Evolutionary conservation across 805 yeast species (phyloP).

Genomic region (Candida michaelii): DNA sequence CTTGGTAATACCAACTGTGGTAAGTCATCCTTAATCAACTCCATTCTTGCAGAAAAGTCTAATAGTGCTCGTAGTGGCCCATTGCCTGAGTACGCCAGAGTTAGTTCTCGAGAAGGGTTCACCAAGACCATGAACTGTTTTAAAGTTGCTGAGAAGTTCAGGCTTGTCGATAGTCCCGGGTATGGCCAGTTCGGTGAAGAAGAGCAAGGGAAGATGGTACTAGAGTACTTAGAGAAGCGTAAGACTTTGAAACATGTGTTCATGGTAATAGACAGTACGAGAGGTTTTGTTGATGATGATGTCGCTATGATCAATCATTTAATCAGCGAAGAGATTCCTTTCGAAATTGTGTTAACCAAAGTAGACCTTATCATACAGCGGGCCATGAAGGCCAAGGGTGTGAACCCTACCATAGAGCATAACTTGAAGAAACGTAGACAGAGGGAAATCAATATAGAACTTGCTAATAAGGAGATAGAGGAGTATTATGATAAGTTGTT

Average conservation of each 20-base stretch:
- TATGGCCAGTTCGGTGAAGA: slow-evolving; percentile 71
- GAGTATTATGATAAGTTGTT: slow-evolving; percentile 36
- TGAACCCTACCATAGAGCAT: not conserved
- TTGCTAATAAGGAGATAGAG: slow-evolving; percentile 27
- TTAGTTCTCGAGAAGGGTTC: slow-evolving; percentile 55
- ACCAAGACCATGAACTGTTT: slow-evolving; percentile 70
- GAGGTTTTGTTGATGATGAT: slow-evolving; percentile 63
- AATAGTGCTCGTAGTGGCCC: slow-evolving; percentile 13
- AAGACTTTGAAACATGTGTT: slow-evolving; percentile 56
- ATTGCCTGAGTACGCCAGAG: slow-evolving; percentile 21
- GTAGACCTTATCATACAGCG: slow-evolving; percentile 53
- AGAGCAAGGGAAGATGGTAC: slow-evolving; percentile 68
- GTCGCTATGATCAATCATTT: slow-evolving; percentile 49
- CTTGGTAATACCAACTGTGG: slow-evolving; percentile 87
- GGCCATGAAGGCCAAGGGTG: slow-evolving; percentile 19
- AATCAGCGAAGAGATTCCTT: slow-evolving; percentile 56
- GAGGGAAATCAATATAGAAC: slow-evolving; percentile 12
- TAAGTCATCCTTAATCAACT: slow-evolving; percentile 74
- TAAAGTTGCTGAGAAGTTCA: slow-evolving; percentile 60
- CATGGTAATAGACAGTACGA: slow-evolving; percentile 58
- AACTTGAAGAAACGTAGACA: slow-evolving; percentile 5
- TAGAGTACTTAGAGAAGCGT: slow-evolving; percentile 60
- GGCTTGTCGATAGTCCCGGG: slow-evolving; percentile 86
- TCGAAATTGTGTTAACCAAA: slow-evolving; percentile 76
- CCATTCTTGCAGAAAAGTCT: slow-evolving; percentile 43